These are phyloP conservation scores for Pseudogymnoascus pannorum DNA, from an alignment of 2,329 filamentous ascomycete genomes.

Conservation along the genomic window DNA sequence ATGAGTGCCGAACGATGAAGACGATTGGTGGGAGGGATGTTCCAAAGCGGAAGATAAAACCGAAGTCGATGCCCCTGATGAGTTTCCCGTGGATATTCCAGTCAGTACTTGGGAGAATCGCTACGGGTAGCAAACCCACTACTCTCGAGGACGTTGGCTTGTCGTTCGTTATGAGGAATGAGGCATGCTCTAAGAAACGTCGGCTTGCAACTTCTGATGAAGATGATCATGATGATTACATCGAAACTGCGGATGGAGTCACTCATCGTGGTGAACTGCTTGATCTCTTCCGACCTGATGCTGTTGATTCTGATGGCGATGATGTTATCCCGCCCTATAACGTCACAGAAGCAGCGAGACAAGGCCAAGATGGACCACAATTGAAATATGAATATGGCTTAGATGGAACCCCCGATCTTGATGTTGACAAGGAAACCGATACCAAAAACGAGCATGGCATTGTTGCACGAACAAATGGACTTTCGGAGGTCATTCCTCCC, in stretches of 20 bases:
- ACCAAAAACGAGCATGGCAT: not conserved
- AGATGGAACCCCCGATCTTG: not conserved
- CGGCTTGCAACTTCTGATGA: not conserved
- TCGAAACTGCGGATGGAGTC: slow-evolving; percentile 24
- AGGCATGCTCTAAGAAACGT: slow-evolving; percentile 10
- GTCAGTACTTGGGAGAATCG: slow-evolving; percentile 62
- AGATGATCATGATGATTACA: slow-evolving; percentile 20
- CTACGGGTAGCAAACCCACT: slow-evolving; percentile 33
- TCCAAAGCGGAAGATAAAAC: slow-evolving; percentile 32
- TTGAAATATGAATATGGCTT: not conserved
- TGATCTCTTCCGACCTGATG: slow-evolving; percentile 24
- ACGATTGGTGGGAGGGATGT: slow-evolving; percentile 33
- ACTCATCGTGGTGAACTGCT: slow-evolving; percentile 28
- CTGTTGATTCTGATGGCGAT: not conserved
- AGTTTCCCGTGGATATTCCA: slow-evolving; percentile 92
- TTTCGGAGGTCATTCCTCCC: not conserved
- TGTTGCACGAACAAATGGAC: not conserved
- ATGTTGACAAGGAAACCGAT: not conserved
- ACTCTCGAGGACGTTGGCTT: slow-evolving; percentile 19
- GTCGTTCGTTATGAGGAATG: slow-evolving; percentile 14
- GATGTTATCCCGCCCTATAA: not conserved
- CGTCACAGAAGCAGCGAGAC: not conserved
- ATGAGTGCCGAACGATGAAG: slow-evolving; percentile 37
- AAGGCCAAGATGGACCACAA: not conserved
- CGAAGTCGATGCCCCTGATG: slow-evolving; percentile 66